phyloP scores from a whole-genome alignment of 805 yeast species.

The Yarrowia sp. region DNA sequence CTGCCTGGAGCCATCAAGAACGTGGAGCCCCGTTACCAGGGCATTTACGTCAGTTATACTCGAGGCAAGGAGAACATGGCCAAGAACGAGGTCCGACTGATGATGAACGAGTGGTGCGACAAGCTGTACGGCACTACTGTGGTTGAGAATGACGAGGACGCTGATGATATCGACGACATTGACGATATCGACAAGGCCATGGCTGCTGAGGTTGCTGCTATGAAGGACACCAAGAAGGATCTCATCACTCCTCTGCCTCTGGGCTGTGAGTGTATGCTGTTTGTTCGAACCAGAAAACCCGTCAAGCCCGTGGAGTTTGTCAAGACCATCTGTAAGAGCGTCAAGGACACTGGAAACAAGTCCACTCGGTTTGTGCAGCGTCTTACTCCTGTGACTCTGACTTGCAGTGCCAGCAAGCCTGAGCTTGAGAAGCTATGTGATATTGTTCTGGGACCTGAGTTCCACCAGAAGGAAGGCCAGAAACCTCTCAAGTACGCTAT shows the following conservation, averaged over 20 bases:
- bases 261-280: constrained; percentile 56
- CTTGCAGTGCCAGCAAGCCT: constrained; percentile 68
- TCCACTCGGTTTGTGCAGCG: constrained; percentile 74
- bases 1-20: constrained; percentile 27
- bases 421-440: constrained; percentile 62
- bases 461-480: constrained; percentile 49
- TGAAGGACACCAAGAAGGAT: constrained; percentile 45
- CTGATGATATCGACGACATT: constrained; percentile 47
- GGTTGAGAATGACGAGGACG: constrained; percentile 43
- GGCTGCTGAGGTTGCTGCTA: constrained; percentile 56
- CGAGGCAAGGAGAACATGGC: constrained; percentile 77
- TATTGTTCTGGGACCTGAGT: constrained; percentile 63
- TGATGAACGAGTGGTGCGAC: constrained; percentile 50
- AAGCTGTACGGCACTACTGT: background rate
- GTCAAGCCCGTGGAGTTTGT: constrained; percentile 76
- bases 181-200: constrained; percentile 61
- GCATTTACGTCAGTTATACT: constrained; percentile 85
- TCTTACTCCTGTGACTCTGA: constrained; percentile 72
- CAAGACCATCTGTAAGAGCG: constrained; percentile 58
- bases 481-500: constrained; percentile 64
- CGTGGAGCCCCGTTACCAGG: constrained; percentile 81
- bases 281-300: constrained; percentile 77
- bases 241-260: constrained; percentile 33
- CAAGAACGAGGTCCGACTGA: constrained; percentile 62
- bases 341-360: constrained; percentile 48